Percentiles rank a stretch among this genome's conserved stretches.
Conservation (phyloP, 1,284 basidiomycete genomes). For the Mycena citricolor region DNA sequence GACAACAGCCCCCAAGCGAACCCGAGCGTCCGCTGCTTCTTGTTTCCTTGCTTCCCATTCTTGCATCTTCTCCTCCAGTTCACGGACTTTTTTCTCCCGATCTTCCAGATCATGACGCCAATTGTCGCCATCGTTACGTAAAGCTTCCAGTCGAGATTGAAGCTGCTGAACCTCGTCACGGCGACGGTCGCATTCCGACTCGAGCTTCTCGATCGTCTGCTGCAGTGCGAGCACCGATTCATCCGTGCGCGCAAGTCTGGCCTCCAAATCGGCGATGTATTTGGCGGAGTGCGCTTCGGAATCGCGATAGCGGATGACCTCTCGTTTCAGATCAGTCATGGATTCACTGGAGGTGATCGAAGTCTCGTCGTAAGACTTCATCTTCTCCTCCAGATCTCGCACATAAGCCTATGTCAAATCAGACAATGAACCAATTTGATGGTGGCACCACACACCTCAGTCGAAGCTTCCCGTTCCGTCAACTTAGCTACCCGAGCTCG, state of each 20-base stretch:
- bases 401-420: constrained; percentile 71
- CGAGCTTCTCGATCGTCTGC: constrained; percentile 74
- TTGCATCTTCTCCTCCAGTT: constrained; percentile 73
- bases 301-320: constrained; percentile 79
- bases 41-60: constrained; percentile 72
- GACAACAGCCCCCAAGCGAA: constrained; percentile 64
- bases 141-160: constrained; percentile 68
- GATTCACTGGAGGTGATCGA: constrained; percentile 75
- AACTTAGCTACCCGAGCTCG: constrained; percentile 79
- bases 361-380: constrained; percentile 80
- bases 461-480: constrained; percentile 84
- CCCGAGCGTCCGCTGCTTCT: constrained; percentile 63
- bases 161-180: constrained; percentile 70
- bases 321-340: constrained; percentile 80
- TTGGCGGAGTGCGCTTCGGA: constrained; percentile 67
- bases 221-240: constrained; percentile 70
- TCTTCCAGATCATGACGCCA: constrained; percentile 82
- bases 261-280: constrained; percentile 91
- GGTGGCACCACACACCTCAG: constrained; percentile 73
- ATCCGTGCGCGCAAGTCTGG: constrained; percentile 77
- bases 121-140: constrained; percentile 68
- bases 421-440: too few relatives aligned
- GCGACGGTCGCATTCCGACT: constrained; percentile 71
- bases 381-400: constrained; percentile 87
- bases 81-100: constrained; percentile 72